Percentiles rank a stretch among this genome's conserved stretches.
Evolutionary conservation across 2,329 filamentous ascomycete species (phyloP).

Genomic region (Parafenestella ontariensis): DNA sequence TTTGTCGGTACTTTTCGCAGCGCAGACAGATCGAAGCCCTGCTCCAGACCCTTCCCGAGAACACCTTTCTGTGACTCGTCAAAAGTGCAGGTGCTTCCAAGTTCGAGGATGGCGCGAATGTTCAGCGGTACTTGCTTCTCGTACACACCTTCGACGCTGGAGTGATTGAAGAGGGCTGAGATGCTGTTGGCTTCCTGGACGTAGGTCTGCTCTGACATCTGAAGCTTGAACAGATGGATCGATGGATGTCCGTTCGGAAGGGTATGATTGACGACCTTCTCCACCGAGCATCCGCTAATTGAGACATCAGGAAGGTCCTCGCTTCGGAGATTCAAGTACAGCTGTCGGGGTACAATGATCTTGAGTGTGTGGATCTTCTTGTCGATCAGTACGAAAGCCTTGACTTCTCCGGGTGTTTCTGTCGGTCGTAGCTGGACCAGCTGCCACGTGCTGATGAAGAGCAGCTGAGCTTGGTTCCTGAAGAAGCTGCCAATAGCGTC

Average conservation of each 20-base stretch:
- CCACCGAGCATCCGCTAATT: slow-evolving; percentile 82
- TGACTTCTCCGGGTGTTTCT: slow-evolving; percentile 84
- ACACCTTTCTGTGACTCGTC: slow-evolving; percentile 90
- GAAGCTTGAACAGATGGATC: slow-evolving; percentile 91
- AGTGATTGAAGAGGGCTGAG: slow-evolving; percentile 82
- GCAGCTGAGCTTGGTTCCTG: slow-evolving; percentile 87
- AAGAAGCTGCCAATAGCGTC: slow-evolving; percentile 76
- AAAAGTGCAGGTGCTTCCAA: slow-evolving; percentile 92
- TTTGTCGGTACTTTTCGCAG: slow-evolving; percentile 73
- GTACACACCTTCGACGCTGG: slow-evolving; percentile 96
- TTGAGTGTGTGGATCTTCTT: slow-evolving; percentile 88
- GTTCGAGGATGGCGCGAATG: slow-evolving; percentile 82
- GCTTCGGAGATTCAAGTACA: slow-evolving; percentile 91
- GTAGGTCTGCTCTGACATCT: slow-evolving; percentile 86
- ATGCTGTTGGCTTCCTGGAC: slow-evolving; percentile 85
- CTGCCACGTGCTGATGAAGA: slow-evolving; percentile 95
- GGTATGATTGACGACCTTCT: slow-evolving; percentile 92
- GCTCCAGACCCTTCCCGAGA: slow-evolving; percentile 88
- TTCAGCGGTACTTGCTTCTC: slow-evolving; percentile 91
- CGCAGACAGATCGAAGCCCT: slow-evolving; percentile 86
- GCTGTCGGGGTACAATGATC: slow-evolving; percentile 83
- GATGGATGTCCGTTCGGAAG: slow-evolving; percentile 95
- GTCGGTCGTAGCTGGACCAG: slow-evolving; percentile 85
- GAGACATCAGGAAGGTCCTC: slow-evolving; percentile 88
- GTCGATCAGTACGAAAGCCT: slow-evolving; percentile 90